Conservation (phyloP, 1,284 basidiomycete species). For the Prillingera fragicola region DNA sequence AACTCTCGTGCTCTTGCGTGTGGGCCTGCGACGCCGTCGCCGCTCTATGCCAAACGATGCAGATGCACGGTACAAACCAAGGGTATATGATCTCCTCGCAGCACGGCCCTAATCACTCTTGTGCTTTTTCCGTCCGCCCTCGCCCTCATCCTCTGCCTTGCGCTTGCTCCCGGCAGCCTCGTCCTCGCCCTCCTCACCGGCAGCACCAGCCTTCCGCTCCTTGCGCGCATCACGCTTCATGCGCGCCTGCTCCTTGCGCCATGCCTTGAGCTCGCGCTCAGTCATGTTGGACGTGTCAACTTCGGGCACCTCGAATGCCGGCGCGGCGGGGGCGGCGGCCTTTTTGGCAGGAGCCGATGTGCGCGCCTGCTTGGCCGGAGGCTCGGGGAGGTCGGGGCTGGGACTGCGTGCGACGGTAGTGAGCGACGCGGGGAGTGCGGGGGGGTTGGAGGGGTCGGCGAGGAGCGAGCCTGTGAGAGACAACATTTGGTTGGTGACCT, state of each 20-base stretch:
- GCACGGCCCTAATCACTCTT: conserved; percentile 16
- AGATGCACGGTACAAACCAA: no score
- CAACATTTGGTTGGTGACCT: conserved; percentile 90
- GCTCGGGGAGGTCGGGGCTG: conserved; percentile 21
- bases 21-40: no score
- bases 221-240: conserved; percentile 39
- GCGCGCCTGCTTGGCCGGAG: conserved; percentile 13
- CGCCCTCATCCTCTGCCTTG: conserved; percentile 26
- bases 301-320: conserved; percentile 7
- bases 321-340: conserved; percentile 1
- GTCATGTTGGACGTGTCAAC: conserved; percentile 31
- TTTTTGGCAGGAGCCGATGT: not conserved
- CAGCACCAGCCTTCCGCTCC: conserved; percentile 31
- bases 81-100: no score
- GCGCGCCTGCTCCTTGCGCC: conserved; percentile 41
- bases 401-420: conserved; percentile 12
- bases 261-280: conserved; percentile 36
- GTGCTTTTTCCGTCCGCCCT: conserved; percentile 22
- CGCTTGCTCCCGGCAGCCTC: conserved; percentile 23
- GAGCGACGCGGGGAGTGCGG: conserved; percentile 47
- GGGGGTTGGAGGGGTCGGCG: conserved; percentile 70
- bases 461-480: conserved; percentile 88
- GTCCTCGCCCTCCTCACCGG: conserved; percentile 6
- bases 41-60: no score
- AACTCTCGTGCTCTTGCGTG: no score